Conservation (phyloP, 352 stramenopile species). For the Phytopythium vexans region DNA sequence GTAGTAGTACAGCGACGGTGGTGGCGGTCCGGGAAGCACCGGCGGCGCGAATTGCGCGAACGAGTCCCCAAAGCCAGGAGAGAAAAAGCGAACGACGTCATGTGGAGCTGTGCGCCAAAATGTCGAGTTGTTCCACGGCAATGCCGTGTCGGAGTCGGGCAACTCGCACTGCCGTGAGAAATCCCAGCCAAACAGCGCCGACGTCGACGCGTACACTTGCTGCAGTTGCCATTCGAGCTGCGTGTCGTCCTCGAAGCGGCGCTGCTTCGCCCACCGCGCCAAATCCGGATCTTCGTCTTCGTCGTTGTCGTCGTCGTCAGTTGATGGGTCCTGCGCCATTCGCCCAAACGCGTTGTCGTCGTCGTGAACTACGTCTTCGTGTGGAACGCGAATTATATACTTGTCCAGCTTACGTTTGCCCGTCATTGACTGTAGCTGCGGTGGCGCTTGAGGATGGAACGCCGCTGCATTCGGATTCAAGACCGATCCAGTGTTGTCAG, state of each 20-base stretch:
- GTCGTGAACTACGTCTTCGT: slow-evolving; percentile 25
- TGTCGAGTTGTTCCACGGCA: slow-evolving; percentile 43
- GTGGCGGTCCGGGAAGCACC: too few relatives aligned
- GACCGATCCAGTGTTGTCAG: slow-evolving; percentile 11
- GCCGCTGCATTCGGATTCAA: slow-evolving; percentile 61
- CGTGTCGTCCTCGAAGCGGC: slow-evolving; percentile 42
- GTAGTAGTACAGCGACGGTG: slow-evolving; percentile 55
- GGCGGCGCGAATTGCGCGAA: too few relatives aligned
- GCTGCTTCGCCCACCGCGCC: slow-evolving; percentile 23
- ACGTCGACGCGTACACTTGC: slow-evolving; percentile 70
- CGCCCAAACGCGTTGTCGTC: slow-evolving; percentile 11
- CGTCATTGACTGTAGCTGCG: not conserved
- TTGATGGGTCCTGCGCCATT: slow-evolving; percentile 12
- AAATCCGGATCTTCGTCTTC: slow-evolving; percentile 9
- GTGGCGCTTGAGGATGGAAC: slow-evolving; percentile 39
- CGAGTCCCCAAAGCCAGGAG: slow-evolving; percentile 23
- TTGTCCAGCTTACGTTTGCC: slow-evolving; percentile 73
- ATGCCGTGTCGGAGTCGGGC: slow-evolving; percentile 4
- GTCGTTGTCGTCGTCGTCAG: slow-evolving; percentile 21
- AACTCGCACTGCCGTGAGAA: slow-evolving; percentile 60
- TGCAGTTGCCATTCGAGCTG: slow-evolving; percentile 67
- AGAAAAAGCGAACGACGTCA: slow-evolving; percentile 76
- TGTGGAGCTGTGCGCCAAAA: slow-evolving; percentile 66
- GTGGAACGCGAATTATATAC: slow-evolving; percentile 52
- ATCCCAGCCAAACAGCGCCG: slow-evolving; percentile 75